These are phyloP conservation scores for Penicillium sp. DNA, from an alignment of 2,329 filamentous ascomycete genomes.

Conservation along the genomic window DNA sequence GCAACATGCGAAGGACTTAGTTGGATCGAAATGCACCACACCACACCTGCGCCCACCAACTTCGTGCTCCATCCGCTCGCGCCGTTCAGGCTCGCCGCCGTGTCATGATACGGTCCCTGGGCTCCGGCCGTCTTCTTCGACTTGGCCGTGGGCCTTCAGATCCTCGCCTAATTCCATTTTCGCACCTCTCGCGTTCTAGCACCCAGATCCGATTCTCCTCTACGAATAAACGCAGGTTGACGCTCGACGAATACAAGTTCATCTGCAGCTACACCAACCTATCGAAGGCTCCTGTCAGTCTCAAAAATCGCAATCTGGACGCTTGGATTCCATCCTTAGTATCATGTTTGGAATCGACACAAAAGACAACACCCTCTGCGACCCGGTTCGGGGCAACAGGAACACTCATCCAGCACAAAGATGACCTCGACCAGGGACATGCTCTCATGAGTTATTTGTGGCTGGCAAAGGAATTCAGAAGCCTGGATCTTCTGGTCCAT, in stretches of 20 bases:
- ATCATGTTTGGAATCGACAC: slow-evolving; percentile 33
- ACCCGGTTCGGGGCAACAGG: neutral
- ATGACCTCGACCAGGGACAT: slow-evolving; percentile 30
- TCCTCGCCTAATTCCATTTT: slow-evolving; percentile 18
- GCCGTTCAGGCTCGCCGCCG: slow-evolving; percentile 33
- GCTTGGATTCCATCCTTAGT: slow-evolving; percentile 43
- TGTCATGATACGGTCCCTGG: slow-evolving; percentile 50
- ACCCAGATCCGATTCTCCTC: slow-evolving; percentile 12
- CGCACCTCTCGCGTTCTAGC: slow-evolving; percentile 11
- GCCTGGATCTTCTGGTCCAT: slow-evolving; percentile 44
- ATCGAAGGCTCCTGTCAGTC: slow-evolving; percentile 16
- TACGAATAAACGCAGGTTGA: slow-evolving; percentile 12
- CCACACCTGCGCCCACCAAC: slow-evolving; percentile 28
- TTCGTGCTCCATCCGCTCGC: slow-evolving; percentile 33
- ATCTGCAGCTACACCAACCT: slow-evolving; percentile 23
- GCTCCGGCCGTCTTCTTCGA: slow-evolving; percentile 40
- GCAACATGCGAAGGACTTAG: slow-evolving; percentile 22
- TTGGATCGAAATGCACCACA: slow-evolving; percentile 32
- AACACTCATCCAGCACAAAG: slow-evolving; percentile 18
- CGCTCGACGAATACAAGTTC: slow-evolving; percentile 23
- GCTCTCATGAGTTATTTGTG: slow-evolving; percentile 37
- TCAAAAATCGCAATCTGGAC: slow-evolving; percentile 26
- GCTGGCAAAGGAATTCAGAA: slow-evolving; percentile 30
- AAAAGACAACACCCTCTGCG: slow-evolving; percentile 2
- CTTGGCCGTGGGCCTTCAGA: slow-evolving; percentile 33